Percentiles rank a stretch among this genome's conserved stretches.
Conservation (phyloP, 805 yeast genomes). For the Candida multigemmis region DNA sequence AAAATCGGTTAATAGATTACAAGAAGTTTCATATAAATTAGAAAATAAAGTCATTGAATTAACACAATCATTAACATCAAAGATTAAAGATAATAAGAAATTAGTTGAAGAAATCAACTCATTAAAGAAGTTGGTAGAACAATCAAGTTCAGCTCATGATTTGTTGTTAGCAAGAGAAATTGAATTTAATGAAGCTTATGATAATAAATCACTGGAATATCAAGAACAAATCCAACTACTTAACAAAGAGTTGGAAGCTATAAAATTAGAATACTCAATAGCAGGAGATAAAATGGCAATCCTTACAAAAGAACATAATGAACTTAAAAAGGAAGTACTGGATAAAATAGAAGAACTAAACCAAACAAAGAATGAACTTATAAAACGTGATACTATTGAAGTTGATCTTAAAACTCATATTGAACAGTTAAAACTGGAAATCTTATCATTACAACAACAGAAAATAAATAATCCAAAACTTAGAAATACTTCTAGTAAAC, state of each 20-base stretch:
- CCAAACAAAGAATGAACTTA: constrained; percentile 47
- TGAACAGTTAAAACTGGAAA: constrained; percentile 42
- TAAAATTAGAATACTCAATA: constrained; percentile 47
- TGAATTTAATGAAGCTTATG: constrained; percentile 40
- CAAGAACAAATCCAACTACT: constrained; percentile 37
- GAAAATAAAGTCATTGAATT: constrained; percentile 97
- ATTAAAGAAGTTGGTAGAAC: constrained; percentile 38
- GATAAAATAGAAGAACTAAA: constrained; percentile 54
- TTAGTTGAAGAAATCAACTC: constrained; percentile 52
- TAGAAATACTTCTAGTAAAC: constrained; percentile 26
- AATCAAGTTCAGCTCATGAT: constrained; percentile 44
- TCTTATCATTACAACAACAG: constrained; percentile 34
- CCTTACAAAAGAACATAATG: constrained; percentile 51
- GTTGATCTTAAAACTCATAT: constrained; percentile 58
- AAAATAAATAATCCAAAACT: constrained; percentile 18
- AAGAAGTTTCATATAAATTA: constrained; percentile 85
- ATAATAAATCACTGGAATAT: constrained; percentile 38
- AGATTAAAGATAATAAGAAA: constrained; percentile 74
- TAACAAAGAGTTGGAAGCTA: constrained; percentile 45
- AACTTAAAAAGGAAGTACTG: constrained; percentile 55
- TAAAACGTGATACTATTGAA: constrained; percentile 54
- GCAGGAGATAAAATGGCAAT: constrained; percentile 54
- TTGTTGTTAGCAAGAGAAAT: constrained; percentile 45
- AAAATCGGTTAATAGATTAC: constrained; percentile 79
- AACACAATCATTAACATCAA: constrained; percentile 73